Conservation (phyloP, 306 rosid species). For the barrel medic (Medicago truncatula) region DNA sequence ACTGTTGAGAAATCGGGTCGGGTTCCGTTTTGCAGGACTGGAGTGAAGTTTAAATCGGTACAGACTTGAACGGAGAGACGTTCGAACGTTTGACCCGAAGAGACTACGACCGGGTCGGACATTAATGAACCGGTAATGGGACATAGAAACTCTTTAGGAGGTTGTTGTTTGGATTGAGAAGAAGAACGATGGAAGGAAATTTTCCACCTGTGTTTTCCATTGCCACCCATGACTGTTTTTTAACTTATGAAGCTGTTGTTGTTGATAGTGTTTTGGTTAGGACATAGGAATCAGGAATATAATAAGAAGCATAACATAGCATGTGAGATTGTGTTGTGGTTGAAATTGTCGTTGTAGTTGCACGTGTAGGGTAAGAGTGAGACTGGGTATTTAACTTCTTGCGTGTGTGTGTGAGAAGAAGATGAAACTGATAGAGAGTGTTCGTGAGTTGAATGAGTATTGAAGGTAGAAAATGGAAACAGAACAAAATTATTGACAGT, state of each 20-base stretch:
- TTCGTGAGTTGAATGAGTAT: too few relatives aligned
- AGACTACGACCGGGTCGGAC: slow-evolving; percentile 91
- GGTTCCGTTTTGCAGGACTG: slow-evolving; percentile 65
- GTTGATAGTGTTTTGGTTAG: neutral
- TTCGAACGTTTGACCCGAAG: slow-evolving; percentile 93
- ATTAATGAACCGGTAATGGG: slow-evolving; percentile 69
- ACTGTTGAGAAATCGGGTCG: slow-evolving; percentile 75
- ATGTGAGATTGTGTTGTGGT: too few relatives aligned
- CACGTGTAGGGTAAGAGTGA: neutral
- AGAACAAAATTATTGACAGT: neutral
- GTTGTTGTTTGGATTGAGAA: slow-evolving; percentile 45
- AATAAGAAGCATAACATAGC: neutral
- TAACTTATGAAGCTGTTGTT: neutral
- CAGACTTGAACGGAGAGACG: slow-evolving; percentile 71
- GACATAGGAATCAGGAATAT: neutral
- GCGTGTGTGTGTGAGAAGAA: neutral
- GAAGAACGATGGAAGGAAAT: slow-evolving; percentile 67
- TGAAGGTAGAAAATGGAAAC: neutral
- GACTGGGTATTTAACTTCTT: neutral
- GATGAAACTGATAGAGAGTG: too few relatives aligned
- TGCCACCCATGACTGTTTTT: slow-evolving; percentile 60
- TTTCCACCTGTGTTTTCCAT: slow-evolving; percentile 78
- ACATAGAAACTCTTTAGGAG: slow-evolving; percentile 73
- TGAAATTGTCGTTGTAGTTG: neutral
- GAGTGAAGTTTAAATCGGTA: slow-evolving; percentile 55